Evolutionary conservation across 768 basidiomycete species (phyloP), one percentile per base, ranked within the genome.

Genomic region (Russula emetica): DNA sequence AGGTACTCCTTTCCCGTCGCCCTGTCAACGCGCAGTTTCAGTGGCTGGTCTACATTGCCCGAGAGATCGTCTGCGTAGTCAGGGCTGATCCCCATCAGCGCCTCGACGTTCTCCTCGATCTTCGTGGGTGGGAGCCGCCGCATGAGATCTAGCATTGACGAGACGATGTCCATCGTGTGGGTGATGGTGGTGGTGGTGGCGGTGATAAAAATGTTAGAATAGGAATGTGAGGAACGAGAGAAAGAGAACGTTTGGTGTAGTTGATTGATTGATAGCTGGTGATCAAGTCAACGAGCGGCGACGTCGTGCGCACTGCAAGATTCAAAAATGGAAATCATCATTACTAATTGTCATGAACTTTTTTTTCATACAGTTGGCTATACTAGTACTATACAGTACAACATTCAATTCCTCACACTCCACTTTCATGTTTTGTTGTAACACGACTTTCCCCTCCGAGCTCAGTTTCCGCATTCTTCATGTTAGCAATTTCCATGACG

Each of bases 41-140:
- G 79, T 9, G 96, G 96, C 73, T 95, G 91, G 80, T 99, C 97
- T 63, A 98, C 94, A 67, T 90, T 93, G 50, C 92, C 89, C 52
- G 97, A 80, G 22, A 99, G 83, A 78, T 98, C 97, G 71, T 98
- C 97, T 9, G 94, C 90, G 71, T 91, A 88, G 72, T 98, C 95
- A 34, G 96, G 96, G 64, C 87, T 88, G 72, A 98, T 86, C 53
- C 79, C 78, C 63, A 91, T 85, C 32, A 98, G 86, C 30, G 86
- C 80, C 53, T 84, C 79, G 67, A 98, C 86, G 76, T 96, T 98
- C 73, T 90, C 85, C 72, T 94, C 88, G 52, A 94, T 88, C 22
- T 85, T 79, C 9, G 87, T 90, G 3, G 97, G 96, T 9, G 97
- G 97, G n/a, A 98, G 83, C 18, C 97, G 88, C 59, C 97, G 85